Evolutionary conservation across 768 basidiomycete genomes (phyloP).

Genomic region (Mycena capillaripes): DNA sequence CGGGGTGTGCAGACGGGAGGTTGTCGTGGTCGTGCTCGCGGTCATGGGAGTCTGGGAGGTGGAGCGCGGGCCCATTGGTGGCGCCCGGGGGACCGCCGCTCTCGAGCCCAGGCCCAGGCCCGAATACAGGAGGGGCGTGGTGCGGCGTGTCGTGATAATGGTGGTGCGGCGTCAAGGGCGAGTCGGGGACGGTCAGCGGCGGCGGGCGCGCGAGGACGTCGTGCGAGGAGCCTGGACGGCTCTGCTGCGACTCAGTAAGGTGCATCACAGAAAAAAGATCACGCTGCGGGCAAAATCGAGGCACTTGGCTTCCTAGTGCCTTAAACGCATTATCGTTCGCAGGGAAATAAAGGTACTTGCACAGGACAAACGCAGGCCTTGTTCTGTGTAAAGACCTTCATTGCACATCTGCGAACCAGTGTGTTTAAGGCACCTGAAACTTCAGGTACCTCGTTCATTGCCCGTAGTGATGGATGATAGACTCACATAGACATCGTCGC

Average conservation of each 20-base stretch:
- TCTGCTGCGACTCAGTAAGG: conserved; percentile 45
- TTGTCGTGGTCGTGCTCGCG: not conserved
- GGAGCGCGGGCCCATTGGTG: not conserved
- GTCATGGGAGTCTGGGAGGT: not conserved
- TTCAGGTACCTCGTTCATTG: no score
- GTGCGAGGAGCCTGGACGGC: conserved; percentile 57
- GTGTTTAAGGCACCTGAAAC: no score
- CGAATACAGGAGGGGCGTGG: not conserved
- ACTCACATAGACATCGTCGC: conserved; percentile 62
- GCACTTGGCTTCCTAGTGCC: no score
- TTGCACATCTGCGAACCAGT: no score
- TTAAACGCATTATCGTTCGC: no score
- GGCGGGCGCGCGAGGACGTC: conserved; percentile 60
- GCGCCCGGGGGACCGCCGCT: not conserved
- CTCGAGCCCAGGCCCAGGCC: not conserved
- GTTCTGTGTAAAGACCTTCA: no score
- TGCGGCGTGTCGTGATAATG: not conserved
- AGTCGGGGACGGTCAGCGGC: conserved; percentile 68
- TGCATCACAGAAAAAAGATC: not conserved
- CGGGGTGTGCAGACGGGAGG: not conserved
- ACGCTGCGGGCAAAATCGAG: no score
- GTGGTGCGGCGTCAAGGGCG: conserved; percentile 46
- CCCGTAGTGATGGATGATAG: no score
- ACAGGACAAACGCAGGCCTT: no score
- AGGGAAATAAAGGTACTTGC: no score